Evolutionary conservation across 1,139 yeast genomes (phyloP).

Genomic region (Diutina siamensis): DNA sequence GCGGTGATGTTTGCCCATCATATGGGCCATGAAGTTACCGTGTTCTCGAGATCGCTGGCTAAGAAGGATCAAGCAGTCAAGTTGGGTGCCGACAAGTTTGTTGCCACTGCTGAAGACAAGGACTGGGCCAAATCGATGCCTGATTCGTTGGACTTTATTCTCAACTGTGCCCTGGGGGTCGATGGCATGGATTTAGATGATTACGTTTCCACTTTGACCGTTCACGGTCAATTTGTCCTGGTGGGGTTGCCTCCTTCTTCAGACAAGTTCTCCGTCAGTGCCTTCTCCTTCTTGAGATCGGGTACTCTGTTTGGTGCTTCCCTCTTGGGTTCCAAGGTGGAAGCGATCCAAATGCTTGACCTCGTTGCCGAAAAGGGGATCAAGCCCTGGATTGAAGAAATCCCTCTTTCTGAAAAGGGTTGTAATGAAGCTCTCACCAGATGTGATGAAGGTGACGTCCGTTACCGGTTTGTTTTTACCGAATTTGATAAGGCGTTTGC

Average conservation of each 20-base stretch:
- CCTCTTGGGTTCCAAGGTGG: conserved; percentile 38
- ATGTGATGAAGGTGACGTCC: conserved; percentile 2
- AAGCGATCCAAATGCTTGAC: conserved; percentile 42
- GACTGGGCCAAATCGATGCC: conserved; percentile 25
- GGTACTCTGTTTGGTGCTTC: conserved; percentile 32
- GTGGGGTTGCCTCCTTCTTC: conserved; percentile 36
- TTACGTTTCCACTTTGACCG: conserved; percentile 22
- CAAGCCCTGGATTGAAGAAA: conserved; percentile 2
- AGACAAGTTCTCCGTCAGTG: conserved; percentile 10
- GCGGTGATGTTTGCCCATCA: conserved; percentile 47
- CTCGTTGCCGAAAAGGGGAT: conserved; percentile 11
- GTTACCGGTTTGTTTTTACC: conserved; percentile 4
- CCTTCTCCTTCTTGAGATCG: conserved; percentile 14
- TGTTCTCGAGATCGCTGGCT: conserved; percentile 36
- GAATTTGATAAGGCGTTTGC: conserved; percentile 23
- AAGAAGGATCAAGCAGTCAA: conserved; percentile 40
- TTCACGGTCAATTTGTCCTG: conserved; percentile 38
- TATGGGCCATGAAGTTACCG: conserved; percentile 45
- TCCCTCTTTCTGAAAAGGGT: background rate
- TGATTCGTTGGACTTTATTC: conserved; percentile 33
- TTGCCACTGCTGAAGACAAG: conserved; percentile 34
- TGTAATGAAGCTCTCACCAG: background rate
- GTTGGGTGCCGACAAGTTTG: conserved; percentile 41
- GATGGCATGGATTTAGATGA: conserved; percentile 21
- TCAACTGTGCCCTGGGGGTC: conserved; percentile 37